Conservation (phyloP, 1,139 yeast species). For the Scheffersomyces insectosa region DNA sequence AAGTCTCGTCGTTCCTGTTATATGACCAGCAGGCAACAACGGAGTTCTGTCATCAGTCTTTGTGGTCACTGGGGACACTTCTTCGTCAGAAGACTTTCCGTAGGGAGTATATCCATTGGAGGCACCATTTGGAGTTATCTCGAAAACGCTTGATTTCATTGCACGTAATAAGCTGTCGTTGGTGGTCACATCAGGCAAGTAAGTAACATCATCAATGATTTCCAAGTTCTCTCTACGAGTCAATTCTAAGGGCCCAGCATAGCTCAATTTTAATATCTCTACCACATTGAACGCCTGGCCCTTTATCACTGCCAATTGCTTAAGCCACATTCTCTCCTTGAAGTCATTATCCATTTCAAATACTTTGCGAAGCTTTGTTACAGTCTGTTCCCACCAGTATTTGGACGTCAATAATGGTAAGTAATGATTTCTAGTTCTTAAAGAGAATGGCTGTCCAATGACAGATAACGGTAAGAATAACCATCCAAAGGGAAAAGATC, state of each 20-base stretch:
- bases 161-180: conserved; percentile 16
- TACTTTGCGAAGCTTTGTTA: conserved; percentile 45
- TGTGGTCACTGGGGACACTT: neutral
- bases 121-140: conserved; percentile 5
- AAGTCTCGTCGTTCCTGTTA: neutral
- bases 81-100: neutral
- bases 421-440: conserved; percentile 56
- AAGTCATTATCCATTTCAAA: conserved; percentile 62
- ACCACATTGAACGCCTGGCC: conserved; percentile 82
- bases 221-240: conserved; percentile 58
- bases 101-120: neutral
- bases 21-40: conserved; percentile 4
- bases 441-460: conserved; percentile 69
- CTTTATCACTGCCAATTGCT: conserved; percentile 70
- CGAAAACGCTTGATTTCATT: conserved; percentile 23
- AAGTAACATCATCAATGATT: conserved; percentile 64
- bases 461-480: conserved; percentile 62
- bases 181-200: conserved; percentile 43
- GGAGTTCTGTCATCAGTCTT: conserved; percentile 8
- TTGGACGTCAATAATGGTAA: conserved; percentile 60
- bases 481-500: conserved; percentile 84
- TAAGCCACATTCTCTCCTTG: conserved; percentile 64
- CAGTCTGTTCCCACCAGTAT: conserved; percentile 72
- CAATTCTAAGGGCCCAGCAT: conserved; percentile 69
- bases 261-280: conserved; percentile 56